A percentile compares a stretch with the other conserved stretches of the same genome.
Conservation (phyloP, 2,329 filamentous ascomycete species). For the Scedosporium aurantiacum region DNA sequence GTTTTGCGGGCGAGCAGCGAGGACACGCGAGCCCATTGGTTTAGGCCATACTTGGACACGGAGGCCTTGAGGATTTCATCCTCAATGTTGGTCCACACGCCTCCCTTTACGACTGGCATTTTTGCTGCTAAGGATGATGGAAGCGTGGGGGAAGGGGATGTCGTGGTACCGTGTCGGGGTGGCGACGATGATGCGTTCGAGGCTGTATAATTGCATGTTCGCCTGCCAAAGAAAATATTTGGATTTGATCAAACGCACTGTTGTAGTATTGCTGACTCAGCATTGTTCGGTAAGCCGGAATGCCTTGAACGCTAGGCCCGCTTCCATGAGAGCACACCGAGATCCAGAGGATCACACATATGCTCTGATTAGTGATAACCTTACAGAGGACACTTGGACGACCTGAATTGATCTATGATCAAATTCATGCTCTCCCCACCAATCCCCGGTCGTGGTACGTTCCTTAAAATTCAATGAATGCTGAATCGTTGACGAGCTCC, state of each 20-base stretch:
- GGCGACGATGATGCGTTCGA: not conserved
- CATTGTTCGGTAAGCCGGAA: not conserved
- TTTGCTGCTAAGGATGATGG: slow-evolving; percentile 12
- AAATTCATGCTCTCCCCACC: too few relatives aligned
- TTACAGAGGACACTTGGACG: too few relatives aligned
- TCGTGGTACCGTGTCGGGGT: not conserved
- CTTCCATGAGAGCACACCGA: not conserved
- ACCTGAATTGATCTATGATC: not conserved
- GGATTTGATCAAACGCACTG: not conserved
- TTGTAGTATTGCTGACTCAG: not conserved
- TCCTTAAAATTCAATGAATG: too few relatives aligned
- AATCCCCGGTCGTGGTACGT: too few relatives aligned
- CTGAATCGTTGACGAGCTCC: too few relatives aligned
- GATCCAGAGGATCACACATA: not conserved
- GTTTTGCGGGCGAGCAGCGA: slow-evolving; percentile 95
- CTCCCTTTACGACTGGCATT: slow-evolving; percentile 66
- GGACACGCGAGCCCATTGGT: slow-evolving; percentile 97
- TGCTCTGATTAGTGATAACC: not conserved
- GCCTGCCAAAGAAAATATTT: not conserved
- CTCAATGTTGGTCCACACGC: slow-evolving; percentile 67
- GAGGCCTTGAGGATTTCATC: slow-evolving; percentile 97
- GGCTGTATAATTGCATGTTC: not conserved
- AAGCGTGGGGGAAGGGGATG: not conserved
- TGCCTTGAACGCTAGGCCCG: not conserved
- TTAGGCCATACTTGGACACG: slow-evolving; percentile 87